A percentile compares a stretch with the other conserved stretches of the same genome.
These are phyloP conservation scores for Schizochytrium sp. DNA, from an alignment of 108 stramenopile species.

Conservation along the genomic window DNA sequence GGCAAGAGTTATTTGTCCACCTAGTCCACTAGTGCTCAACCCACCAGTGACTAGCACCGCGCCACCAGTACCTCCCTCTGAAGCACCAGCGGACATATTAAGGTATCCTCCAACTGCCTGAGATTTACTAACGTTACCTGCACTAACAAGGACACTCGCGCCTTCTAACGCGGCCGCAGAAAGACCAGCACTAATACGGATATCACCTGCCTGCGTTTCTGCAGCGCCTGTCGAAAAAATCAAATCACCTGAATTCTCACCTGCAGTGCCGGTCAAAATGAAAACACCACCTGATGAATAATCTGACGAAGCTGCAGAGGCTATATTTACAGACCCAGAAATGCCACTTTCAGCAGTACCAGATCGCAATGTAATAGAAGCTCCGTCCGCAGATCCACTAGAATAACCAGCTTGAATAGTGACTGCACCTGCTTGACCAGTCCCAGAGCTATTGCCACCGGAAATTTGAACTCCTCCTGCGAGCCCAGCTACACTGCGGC, in stretches of 20 bases:
- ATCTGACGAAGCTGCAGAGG: neutral
- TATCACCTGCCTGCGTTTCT: neutral
- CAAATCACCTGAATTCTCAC: neutral
- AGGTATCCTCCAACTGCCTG: neutral
- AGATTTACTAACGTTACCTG: neutral
- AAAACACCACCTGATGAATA: neutral
- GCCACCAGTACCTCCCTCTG: neutral
- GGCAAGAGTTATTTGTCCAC: neutral
- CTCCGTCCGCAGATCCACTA: neutral
- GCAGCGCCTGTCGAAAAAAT: neutral
- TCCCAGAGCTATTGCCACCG: constrained; percentile 5
- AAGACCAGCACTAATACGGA: neutral
- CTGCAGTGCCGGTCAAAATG: neutral
- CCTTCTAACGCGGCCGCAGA: neutral
- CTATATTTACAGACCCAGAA: neutral
- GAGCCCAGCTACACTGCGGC: neutral
- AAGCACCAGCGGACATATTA: neutral
- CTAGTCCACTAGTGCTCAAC: neutral
- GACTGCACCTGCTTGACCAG: neutral
- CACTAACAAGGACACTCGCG: neutral
- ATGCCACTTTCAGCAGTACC: neutral
- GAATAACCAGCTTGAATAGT: constrained; percentile 39
- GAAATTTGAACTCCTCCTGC: neutral
- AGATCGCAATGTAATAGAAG: neutral
- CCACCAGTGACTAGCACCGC: neutral